Percentiles rank a stretch among this genome's conserved stretches.
Conservation (phyloP, 2,329 filamentous ascomycete genomes). For the Knufia petricola region DNA sequence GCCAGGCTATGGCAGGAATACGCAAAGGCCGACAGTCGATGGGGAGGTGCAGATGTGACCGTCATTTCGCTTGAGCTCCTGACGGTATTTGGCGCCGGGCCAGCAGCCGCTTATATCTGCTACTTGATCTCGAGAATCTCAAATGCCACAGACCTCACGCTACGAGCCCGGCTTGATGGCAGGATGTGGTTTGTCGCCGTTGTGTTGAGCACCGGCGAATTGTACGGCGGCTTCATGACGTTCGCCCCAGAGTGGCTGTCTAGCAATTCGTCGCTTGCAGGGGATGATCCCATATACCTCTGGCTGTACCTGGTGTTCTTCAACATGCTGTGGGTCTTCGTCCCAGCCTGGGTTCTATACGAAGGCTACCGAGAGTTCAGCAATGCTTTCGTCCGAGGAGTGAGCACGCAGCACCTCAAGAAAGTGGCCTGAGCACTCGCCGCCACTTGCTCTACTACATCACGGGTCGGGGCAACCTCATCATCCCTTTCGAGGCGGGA, state of each 20-base stretch:
- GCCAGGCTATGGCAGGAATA: conserved; percentile 56
- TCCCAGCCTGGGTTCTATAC: conserved; percentile 9
- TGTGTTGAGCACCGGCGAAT: conserved; percentile 51
- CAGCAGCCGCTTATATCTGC: conserved; percentile 49
- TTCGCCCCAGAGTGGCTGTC: conserved; percentile 57
- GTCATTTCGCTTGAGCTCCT: conserved; percentile 52
- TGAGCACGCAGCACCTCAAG: conserved; percentile 6
- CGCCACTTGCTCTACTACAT: neutral
- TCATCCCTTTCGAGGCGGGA: conserved; percentile 12
- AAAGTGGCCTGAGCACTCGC: neutral
- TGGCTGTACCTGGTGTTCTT: conserved; percentile 58
- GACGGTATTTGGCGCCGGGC: conserved; percentile 51
- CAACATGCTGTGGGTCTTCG: conserved; percentile 39
- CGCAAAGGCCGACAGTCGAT: conserved; percentile 53
- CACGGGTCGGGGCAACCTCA: conserved; percentile 11
- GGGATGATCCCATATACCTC: conserved; percentile 51
- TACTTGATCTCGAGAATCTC: conserved; percentile 39
- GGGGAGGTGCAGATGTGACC: conserved; percentile 49
- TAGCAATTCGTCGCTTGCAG: conserved; percentile 48
- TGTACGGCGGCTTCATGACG: conserved; percentile 58
- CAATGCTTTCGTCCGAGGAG: conserved; percentile 4
- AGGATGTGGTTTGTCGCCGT: conserved; percentile 48
- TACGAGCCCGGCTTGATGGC: conserved; percentile 22
- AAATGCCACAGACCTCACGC: conserved; percentile 22
- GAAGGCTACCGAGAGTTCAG: conserved; percentile 4